Conservation (phyloP, 768 basidiomycete species). For the Hericium alpestre region DNA sequence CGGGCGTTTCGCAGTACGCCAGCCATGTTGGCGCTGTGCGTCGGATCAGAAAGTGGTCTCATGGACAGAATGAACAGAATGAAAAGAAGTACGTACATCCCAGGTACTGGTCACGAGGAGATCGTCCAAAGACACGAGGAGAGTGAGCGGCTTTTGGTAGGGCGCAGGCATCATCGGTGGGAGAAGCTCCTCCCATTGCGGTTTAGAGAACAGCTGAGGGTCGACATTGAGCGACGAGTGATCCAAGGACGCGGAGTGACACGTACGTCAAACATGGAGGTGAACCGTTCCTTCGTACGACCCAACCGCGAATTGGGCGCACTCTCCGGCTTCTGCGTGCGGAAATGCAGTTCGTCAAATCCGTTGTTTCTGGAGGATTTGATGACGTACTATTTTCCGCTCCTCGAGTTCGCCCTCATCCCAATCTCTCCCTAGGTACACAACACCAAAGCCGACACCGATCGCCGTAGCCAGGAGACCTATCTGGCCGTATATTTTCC, state of each 20-base stretch:
- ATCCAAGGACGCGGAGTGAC: not conserved
- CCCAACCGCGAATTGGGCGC: constrained; percentile 55
- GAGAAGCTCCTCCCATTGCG: constrained; percentile 84
- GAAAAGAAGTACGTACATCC: constrained; percentile 63
- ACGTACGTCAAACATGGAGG: constrained; percentile 60
- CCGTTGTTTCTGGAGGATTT: not conserved
- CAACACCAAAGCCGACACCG: constrained; percentile 44
- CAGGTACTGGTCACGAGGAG: constrained; percentile 85
- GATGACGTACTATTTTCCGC: constrained; percentile 46
- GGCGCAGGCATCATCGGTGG: constrained; percentile 77
- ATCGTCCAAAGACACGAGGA: constrained; percentile 86
- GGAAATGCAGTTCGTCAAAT: not conserved
- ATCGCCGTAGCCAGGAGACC: constrained; percentile 43
- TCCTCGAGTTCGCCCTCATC: constrained; percentile 56
- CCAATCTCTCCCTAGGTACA: constrained; percentile 75
- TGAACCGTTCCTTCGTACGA: constrained; percentile 51
- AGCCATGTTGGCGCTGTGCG: constrained; percentile 76
- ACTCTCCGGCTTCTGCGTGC: constrained; percentile 41
- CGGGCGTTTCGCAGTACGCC: constrained; percentile 95
- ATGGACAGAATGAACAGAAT: not conserved
- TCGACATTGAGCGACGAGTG: not conserved
- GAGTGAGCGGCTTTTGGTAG: constrained; percentile 84
- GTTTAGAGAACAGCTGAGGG: constrained; percentile 80
- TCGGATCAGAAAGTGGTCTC: not conserved
- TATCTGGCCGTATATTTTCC: constrained; percentile 45